phyloP scores from a whole-genome alignment of 768 basidiomycete genomes.

The Polyporus arcularius region DNA sequence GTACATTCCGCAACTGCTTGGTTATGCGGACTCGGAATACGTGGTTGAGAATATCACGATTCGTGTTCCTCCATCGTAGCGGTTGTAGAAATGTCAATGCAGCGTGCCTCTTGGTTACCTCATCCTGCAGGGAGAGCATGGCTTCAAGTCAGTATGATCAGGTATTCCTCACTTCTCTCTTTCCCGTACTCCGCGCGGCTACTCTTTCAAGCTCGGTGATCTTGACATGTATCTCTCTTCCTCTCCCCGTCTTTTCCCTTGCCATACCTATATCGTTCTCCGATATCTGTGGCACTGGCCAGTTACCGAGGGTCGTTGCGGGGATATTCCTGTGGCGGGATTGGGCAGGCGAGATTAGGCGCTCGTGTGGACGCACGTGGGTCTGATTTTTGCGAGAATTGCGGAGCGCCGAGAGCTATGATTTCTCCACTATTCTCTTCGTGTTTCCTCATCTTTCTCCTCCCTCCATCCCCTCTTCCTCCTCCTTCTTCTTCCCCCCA shows the following conservation, averaged over 20 bases:
- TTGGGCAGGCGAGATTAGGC: background rate
- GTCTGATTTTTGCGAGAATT: slow-evolving; percentile 17
- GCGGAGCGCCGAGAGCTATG: slow-evolving; percentile 19
- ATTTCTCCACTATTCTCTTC: slow-evolving; percentile 8
- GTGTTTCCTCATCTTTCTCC: background rate
- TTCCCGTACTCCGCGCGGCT: too few relatives aligned
- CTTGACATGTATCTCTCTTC: too few relatives aligned
- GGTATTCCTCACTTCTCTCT: background rate
- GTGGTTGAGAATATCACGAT: slow-evolving; percentile 96
- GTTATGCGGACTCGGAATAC: slow-evolving; percentile 96
- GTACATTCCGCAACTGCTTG: slow-evolving; percentile 75
- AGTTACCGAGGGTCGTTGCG: too few relatives aligned
- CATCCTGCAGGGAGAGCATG: background rate
- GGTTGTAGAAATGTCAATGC: slow-evolving; percentile 1
- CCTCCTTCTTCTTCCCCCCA: slow-evolving; percentile 7
- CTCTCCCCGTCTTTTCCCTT: background rate
- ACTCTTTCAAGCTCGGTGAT: too few relatives aligned
- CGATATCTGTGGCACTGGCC: too few relatives aligned
- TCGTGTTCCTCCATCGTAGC: slow-evolving; percentile 48
- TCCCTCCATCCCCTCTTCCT: slow-evolving; percentile 5
- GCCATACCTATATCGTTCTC: background rate
- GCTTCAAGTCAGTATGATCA: too few relatives aligned
- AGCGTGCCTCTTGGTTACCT: background rate
- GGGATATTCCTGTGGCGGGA: background rate
- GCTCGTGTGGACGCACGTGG: slow-evolving; percentile 11